phyloP scores from a whole-genome alignment of 176 grass and related monocot genomes.

The Otatea glauca region DNA sequence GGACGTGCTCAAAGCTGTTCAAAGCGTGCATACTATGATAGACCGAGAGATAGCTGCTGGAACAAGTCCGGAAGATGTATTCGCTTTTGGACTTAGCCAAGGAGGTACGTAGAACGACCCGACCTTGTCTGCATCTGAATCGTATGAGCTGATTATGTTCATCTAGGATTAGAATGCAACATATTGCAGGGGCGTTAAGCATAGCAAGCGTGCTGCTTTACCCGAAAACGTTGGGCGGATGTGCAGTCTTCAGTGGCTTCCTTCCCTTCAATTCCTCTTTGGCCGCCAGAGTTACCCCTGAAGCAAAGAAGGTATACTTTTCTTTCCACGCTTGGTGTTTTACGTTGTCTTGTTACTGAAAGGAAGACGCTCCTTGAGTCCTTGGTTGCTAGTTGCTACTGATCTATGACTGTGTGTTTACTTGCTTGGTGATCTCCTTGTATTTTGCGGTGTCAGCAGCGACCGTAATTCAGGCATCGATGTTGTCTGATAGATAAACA shows the following conservation, averaged over 20 bases:
- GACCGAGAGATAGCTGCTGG: slow-evolving; percentile 59
- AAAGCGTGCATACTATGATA: slow-evolving; percentile 57
- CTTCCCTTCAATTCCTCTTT: slow-evolving; percentile 67
- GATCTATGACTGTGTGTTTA: neutral
- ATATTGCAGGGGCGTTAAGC: slow-evolving; percentile 58
- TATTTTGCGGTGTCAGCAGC: too few species aligned
- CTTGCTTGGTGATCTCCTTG: neutral
- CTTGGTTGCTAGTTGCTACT: neutral
- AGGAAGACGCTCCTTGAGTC: too few species aligned
- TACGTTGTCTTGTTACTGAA: too few species aligned
- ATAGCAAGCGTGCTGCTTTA: slow-evolving; percentile 74
- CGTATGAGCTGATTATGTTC: neutral
- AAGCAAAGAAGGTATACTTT: slow-evolving; percentile 66
- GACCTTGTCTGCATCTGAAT: neutral
- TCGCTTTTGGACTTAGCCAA: slow-evolving; percentile 72
- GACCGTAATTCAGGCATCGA: too few species aligned
- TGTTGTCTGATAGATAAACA: neutral
- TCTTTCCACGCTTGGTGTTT: too few species aligned
- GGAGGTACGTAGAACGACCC: slow-evolving; percentile 49
- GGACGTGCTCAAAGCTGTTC: slow-evolving; percentile 59
- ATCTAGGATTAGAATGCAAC: neutral
- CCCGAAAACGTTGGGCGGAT: slow-evolving; percentile 64
- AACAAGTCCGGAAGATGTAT: slow-evolving; percentile 53
- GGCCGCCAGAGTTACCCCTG: slow-evolving; percentile 47
- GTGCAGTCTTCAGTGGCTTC: slow-evolving; percentile 79